Evolutionary conservation across 805 yeast species (phyloP).

Genomic region (Henningerozyma blattae): DNA sequence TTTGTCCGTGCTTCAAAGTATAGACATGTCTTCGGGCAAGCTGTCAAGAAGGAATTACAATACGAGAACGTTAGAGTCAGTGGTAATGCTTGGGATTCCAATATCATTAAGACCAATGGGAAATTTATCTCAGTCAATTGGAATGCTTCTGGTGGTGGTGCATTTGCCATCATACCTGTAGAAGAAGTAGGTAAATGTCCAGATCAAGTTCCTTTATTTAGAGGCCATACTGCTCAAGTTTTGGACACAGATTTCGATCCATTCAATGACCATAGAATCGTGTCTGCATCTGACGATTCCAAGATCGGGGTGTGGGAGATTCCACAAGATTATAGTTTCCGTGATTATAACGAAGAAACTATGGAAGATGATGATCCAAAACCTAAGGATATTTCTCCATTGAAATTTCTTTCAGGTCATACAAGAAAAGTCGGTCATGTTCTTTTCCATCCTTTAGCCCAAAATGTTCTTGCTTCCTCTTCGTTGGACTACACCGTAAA

Average conservation of each 20-base stretch:
- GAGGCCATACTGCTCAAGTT: conserved; percentile 94
- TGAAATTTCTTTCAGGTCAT: conserved; percentile 69
- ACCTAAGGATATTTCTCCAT: conserved; percentile 59
- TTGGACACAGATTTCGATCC: conserved; percentile 95
- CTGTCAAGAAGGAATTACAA: conserved; percentile 40
- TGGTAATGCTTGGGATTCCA: conserved; percentile 94
- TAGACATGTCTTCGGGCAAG: conserved; percentile 93
- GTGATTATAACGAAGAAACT: conserved; percentile 33
- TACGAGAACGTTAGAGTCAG: conserved; percentile 51
- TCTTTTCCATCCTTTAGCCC: conserved; percentile 78
- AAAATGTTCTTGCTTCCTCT: conserved; percentile 76
- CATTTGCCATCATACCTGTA: conserved; percentile 87
- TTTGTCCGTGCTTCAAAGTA: conserved; percentile 95
- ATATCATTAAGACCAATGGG: conserved; percentile 77
- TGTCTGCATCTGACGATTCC: conserved; percentile 73
- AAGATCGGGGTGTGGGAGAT: conserved; percentile 78
- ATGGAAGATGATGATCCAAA: conserved; percentile 35
- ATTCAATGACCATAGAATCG: conserved; percentile 62
- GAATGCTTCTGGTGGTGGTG: conserved; percentile 96
- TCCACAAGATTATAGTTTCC: conserved; percentile 71
- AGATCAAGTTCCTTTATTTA: conserved; percentile 82
- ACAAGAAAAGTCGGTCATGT: conserved; percentile 90
- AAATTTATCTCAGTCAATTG: conserved; percentile 78
- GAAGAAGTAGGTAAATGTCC: conserved; percentile 84
- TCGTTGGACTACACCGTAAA: conserved; percentile 86